Conservation (phyloP, 2,329 filamentous ascomycete species). For the Exophiala sideris region DNA sequence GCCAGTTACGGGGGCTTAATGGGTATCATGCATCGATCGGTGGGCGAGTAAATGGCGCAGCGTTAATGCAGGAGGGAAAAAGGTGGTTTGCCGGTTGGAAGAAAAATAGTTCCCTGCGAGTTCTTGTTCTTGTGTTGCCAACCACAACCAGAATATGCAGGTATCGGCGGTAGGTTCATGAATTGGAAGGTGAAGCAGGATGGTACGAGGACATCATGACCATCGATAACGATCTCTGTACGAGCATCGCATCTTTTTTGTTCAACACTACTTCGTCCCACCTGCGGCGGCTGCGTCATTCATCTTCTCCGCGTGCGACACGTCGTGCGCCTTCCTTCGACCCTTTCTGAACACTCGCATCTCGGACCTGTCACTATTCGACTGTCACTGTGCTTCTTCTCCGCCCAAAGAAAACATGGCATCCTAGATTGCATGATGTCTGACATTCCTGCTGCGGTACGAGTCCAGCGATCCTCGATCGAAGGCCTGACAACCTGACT, state of each 20-base stretch:
- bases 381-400: background rate
- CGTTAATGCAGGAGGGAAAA: conserved; percentile 3
- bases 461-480: background rate
- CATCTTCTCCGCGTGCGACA: background rate
- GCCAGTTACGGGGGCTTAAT: background rate
- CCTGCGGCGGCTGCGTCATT: background rate
- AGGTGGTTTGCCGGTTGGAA: background rate
- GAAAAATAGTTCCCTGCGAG: conserved; percentile 1
- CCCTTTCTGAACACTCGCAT: background rate
- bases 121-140: conserved; percentile 14
- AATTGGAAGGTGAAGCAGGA: background rate
- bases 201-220: background rate
- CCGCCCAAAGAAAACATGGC: background rate
- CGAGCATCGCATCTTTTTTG: background rate
- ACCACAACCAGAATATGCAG: conserved; percentile 13
- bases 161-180: conserved; percentile 8
- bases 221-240: background rate
- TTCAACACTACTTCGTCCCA: background rate
- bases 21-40: conserved; percentile 7
- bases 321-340: background rate
- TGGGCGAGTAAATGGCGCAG: background rate
- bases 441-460: background rate
- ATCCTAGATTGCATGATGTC: background rate
- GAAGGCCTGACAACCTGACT: background rate
- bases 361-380: background rate